Percentiles rank a stretch among this genome's conserved stretches.
Evolutionary conservation across 2,329 filamentous ascomycete species (phyloP).

Genomic region (Botrytis deweyae): DNA sequence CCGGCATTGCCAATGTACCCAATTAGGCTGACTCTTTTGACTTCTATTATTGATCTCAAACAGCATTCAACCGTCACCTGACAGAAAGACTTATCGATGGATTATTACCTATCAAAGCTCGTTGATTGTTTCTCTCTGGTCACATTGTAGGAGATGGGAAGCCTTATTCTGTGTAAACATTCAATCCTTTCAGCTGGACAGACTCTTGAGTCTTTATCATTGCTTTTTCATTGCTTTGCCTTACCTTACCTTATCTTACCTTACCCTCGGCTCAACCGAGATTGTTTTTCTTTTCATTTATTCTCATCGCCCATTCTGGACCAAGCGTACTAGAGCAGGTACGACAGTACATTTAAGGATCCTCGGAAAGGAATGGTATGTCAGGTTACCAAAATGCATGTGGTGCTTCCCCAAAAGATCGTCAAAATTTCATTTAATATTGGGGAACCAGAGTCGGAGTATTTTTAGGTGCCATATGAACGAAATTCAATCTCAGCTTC

Average conservation of each 20-base stretch:
- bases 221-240: background rate
- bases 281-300: background rate
- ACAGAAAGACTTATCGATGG: background rate
- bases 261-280: background rate
- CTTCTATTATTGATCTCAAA: background rate
- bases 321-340: background rate
- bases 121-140: background rate
- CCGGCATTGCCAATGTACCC: background rate
- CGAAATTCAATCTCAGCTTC: background rate
- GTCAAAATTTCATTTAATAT: slow-evolving; percentile 1
- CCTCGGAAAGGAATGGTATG: background rate
- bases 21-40: no score
- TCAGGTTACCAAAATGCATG: background rate
- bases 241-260: background rate
- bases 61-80: background rate
- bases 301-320: background rate
- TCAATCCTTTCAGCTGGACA: background rate
- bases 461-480: background rate
- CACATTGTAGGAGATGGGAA: background rate
- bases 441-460: background rate
- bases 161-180: background rate
- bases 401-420: background rate
- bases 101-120: background rate
- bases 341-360: background rate
- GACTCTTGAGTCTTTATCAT: background rate